Conservation (phyloP, 371 early-diverging fungal genomes). For the Choanephora cucurbitarum region DNA sequence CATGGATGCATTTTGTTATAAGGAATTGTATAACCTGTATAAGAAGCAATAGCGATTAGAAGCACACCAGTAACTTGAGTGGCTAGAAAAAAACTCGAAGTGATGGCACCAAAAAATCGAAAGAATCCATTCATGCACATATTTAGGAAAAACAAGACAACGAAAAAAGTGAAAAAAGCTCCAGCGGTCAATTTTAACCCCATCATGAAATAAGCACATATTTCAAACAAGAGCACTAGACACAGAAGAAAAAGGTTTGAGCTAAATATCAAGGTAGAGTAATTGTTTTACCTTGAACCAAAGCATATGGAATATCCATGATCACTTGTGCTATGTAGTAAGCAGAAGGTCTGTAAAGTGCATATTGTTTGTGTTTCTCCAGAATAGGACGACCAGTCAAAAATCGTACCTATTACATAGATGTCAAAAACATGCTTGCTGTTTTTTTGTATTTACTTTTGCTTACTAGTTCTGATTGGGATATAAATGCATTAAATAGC, state of each 20-base stretch:
- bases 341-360: constrained; percentile 67
- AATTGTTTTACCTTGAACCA: constrained; percentile 29
- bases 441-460: constrained; percentile 23
- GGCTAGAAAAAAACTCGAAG: constrained; percentile 56
- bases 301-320: constrained; percentile 44
- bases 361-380: constrained; percentile 70
- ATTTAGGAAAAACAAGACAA: constrained; percentile 45
- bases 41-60: constrained; percentile 57
- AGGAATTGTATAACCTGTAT: constrained; percentile 67
- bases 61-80: constrained; percentile 56
- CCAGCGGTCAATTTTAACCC: constrained; percentile 56
- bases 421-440: not conserved
- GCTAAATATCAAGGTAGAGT: too few species aligned
- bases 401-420: constrained; percentile 20
- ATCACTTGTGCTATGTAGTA: constrained; percentile 62
- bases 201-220: constrained; percentile 60
- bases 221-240: constrained; percentile 24
- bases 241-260: too few species aligned
- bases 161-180: constrained; percentile 51
- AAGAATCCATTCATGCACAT: constrained; percentile 57
- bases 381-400: constrained; percentile 64
- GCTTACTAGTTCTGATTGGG: constrained; percentile 55
- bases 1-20: constrained; percentile 65
- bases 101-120: constrained; percentile 44
- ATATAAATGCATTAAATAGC: constrained; percentile 60